Base-by-base conservation (phyloP, 768 basidiomycete species). In the Cystofilobasidium capitatum region DNA sequence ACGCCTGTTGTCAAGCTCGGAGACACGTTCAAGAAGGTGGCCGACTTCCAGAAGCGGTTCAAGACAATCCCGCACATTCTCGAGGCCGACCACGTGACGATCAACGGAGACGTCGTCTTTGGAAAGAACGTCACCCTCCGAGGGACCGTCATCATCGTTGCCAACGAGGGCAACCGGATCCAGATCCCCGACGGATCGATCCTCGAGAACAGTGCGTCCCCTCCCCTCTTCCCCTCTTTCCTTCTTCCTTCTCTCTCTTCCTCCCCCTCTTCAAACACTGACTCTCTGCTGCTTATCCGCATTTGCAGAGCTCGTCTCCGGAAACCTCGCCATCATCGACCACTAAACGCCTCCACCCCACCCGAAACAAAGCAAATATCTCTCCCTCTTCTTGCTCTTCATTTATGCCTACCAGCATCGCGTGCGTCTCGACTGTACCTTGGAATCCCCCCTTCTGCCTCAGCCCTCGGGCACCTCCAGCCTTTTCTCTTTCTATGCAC, bases 1-100 rank as follows among this genome's bases (percentile, higher is more conserved):
- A 80, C 89, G 33, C 94, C 92, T n/a, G 91, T 94, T 58, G 89
- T 97, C 82, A 96, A 96, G 81, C 84, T 96, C 58, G 91, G 92
- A 54, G 90, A 92, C 77, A 88, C 89, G 76, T 96, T 98, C 85
- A 96, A 93, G 83, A 93, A 90, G 84, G 88, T 89, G 64, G 73
- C 75, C 71, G 75, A 90, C 76, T 94, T 94, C 82, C 88, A 92
- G 80, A 89, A 89, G 78, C 86, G 91, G 58, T 94, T 97, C 85
- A 89, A 90, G 82, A 88, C 87, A 77, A 92, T 94, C 73, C 92
- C 92, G 36, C 84, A 84, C 74, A 88, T 96, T 71, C 79, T 89
- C 69, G 92, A 96, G 75, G 51, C 94, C 71, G 93, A 96, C 77
- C 92, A 96, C 78, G 82, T 96, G 78, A 96, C 93, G 13, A 89